Percentiles rank a stretch among this genome's conserved stretches.
Conservation (phyloP, 441 rosid genomes). For the Monsonia emarginata region DNA sequence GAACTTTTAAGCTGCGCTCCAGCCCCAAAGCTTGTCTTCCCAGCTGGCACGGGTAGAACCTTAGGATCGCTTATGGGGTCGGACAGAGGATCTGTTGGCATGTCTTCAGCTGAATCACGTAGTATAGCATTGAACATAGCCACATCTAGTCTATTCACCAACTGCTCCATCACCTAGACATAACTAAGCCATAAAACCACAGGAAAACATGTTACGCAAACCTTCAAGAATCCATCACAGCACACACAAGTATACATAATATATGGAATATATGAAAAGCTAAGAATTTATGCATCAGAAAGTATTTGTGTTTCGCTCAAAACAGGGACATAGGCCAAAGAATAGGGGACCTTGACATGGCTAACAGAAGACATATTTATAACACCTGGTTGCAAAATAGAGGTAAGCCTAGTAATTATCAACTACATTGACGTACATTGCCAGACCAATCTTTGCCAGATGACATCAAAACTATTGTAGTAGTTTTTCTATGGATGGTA, state of each 20-base stretch:
- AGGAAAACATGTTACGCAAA: neutral
- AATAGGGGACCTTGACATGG: neutral
- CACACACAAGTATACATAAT: no score
- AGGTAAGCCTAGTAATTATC: neutral
- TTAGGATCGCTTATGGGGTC: slow-evolving; percentile 75
- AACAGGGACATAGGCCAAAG: neutral
- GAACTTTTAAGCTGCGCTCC: slow-evolving; percentile 45
- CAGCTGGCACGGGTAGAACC: slow-evolving; percentile 81
- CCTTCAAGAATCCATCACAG: neutral
- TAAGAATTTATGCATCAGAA: neutral
- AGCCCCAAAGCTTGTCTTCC: slow-evolving; percentile 77
- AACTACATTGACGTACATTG: neutral
- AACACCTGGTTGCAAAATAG: neutral
- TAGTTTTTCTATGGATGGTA: neutral
- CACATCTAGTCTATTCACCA: slow-evolving; percentile 83
- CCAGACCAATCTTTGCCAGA: neutral
- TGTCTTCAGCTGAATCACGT: slow-evolving; percentile 77
- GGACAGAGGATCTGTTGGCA: slow-evolving; percentile 92
- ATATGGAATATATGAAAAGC: neutral
- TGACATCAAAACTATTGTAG: neutral
- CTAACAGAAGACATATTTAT: neutral
- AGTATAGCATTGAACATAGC: slow-evolving; percentile 97
- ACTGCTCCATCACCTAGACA: slow-evolving; percentile 83
- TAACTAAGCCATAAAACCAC: neutral
- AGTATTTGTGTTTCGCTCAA: neutral